Base-by-base conservation (phyloP, 2,329 filamentous ascomycete species). In the Cladosporium sp. region DNA sequence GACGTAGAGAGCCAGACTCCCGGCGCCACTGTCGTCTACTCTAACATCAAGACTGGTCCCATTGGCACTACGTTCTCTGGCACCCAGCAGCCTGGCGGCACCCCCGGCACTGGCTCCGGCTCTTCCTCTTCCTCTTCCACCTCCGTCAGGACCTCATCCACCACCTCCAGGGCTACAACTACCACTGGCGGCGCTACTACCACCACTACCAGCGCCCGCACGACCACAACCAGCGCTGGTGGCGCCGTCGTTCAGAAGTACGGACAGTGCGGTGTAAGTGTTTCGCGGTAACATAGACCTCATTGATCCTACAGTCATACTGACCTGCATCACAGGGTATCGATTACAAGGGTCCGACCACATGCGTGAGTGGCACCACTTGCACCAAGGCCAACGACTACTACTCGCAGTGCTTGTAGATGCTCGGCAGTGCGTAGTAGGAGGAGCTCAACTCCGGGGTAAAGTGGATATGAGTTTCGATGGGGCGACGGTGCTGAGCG, bases 21-120 rank as follows among this genome's bases (percentile, higher is more conserved):
- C 0, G 73, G 74, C 51, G 79, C 83, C 0, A 74, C 74, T 14
- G 80, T 86, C 3, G 78, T 73, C 1, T 86, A 83, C 66, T 80
- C 78, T 61, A 80, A 84, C 65, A 80, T 86, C 64, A 79, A 78
- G 65, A 83, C 82, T 77, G 84, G 84, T n/a, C 82, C 86, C 63
- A 81, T 86, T 65, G 82, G 78, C 4, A 82, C 80, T 17, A 86
- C 80, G 0, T 82, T 61, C 51, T 47, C 56, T 39, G 56, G 56
- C 19, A 25, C 49, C 20, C 49, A 38, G 14, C 47, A 51, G 47
- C 56, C 47, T 9, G 49, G 39, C 19, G 56, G 56, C 47, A 19
- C 28, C 28, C 19, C 20, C 19, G 43, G 40, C 20, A 58, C 56
- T 36, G 58, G 58, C 38, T 11, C 8, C 9, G 3, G 4, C 30